Base-by-base conservation (phyloP, 1,284 basidiomycete genomes). In the Cystobasidiaceae sp. region DNA sequence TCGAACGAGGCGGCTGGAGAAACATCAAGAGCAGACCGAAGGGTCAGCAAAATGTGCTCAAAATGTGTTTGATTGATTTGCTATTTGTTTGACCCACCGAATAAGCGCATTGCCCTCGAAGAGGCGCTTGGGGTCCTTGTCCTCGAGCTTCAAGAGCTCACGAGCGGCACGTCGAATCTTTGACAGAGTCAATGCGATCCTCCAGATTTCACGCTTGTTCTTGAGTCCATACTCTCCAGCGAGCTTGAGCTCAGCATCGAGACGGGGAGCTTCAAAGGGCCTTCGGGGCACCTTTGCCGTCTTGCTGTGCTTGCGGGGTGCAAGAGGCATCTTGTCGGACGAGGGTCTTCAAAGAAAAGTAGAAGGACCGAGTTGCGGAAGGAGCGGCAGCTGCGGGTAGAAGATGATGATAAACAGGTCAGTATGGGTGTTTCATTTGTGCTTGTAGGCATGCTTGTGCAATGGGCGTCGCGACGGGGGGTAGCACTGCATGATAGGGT, bases 121-220 rank as follows among this genome's bases (percentile, higher is more conserved):
- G 70, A 98, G 90, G 81, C 96, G 90, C 84, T 97, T 98, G 78
- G 94, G 93, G 82, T 98, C 96, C 81, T 99, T 98, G 81, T 88
- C 89, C 76, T 98, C 94, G 81, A 99, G 92, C 85, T 98, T 98
- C 81, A 98, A 88, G 71, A 98, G 89, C 83, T 98, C 94, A 89
- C 94, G 94, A 72, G 94, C 96, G 70, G 94, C 96, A 88, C 96
- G 93, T 84, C 94, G 93, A 79, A 98, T 98, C 85, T 99, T 97
- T 78, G 96, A 98, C 68, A 99, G 87, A 77, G 87, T 87, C 77
- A 98, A 87, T 78, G 93, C 87, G 80, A 99, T 97, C 78, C 96
- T 90, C 94, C 94, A 98, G 82, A 98, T 97, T 84, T 99, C 94
- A 77, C 92, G 90, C 86, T 99, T 99, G 90, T 97, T 98, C 80